Evolutionary conservation across 192 early-diverging fungal species (phyloP), one percentile per base, ranked within the genome.

Genomic region (Coemansia sp.): DNA sequence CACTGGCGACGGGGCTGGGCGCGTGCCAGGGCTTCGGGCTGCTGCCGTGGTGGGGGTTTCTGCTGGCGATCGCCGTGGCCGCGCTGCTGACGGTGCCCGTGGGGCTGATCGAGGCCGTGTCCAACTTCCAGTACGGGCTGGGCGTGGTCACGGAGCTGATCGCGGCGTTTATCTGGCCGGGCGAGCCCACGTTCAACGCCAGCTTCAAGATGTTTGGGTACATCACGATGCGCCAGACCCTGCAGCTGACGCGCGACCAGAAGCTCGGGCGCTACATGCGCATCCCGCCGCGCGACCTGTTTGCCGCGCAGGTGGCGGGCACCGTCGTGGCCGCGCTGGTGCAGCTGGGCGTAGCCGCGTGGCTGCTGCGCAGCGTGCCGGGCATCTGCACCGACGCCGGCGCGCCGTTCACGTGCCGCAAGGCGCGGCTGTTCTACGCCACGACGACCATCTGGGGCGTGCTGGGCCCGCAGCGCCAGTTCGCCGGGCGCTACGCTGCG

Each of bases 61-160:
- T 89, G 25, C 74, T 89, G 54, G 77, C 84, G 18, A 60, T 88
- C 27, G 67, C 50, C 2, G 55, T 89, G 19, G 73, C 85, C 4
- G 52, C 71, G 9, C 43, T 89, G 29, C 87, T 87, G 45, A 80
- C 84, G 18, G 66, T 92, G 25, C 91, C 91, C 0, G 82, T 95
- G 35, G 93, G 91, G 54, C 82, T 92, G 16, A 82, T 95, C 32
- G 69, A 77, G 31, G 87, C 87, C 11, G 81, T 93, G 16, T 86
- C 91, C 28, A 92, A 92, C 59, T 76, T 80, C 45, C 76, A 82
- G 53, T 82, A 89, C 38, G 85, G 83, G 49, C 72, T 92, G 29
- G 91, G 92, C 69, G 87, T 95, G 45, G 65, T 93, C 21, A 87
- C 87, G 22, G 89, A 95, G 80, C 85, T 91, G 45, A 71, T 92